Percentiles rank a stretch among this genome's conserved stretches.
These are phyloP conservation scores for Lipomyces starkeyi DNA, from an alignment of 805 yeast genomes.

Conservation along the genomic window DNA sequence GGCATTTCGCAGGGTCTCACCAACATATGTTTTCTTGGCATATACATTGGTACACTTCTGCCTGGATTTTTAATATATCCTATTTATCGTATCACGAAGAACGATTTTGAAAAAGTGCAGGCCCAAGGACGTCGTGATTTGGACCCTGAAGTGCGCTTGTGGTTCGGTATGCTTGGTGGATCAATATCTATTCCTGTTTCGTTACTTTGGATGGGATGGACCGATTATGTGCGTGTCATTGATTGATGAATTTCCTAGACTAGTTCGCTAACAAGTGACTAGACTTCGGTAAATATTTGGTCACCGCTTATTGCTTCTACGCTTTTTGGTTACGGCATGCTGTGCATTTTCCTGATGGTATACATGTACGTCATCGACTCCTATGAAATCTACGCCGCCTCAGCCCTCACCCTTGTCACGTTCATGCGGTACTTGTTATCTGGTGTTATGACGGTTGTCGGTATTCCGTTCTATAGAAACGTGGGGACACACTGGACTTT, in stretches of 20 bases:
- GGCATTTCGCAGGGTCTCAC: slow-evolving; percentile 45
- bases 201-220: slow-evolving; percentile 60
- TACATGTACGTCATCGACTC: slow-evolving; percentile 52
- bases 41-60: slow-evolving; percentile 26
- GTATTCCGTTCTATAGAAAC: slow-evolving; percentile 57
- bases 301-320: slow-evolving; percentile 66
- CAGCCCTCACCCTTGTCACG: slow-evolving; percentile 83
- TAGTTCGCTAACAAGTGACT: neutral
- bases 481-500: slow-evolving; percentile 57
- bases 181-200: slow-evolving; percentile 55
- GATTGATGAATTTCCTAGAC: neutral
- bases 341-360: slow-evolving; percentile 50
- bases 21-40: slow-evolving; percentile 25
- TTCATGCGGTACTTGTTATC: slow-evolving; percentile 58
- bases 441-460: slow-evolving; percentile 61
- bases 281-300: slow-evolving; percentile 32
- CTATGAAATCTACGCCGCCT: slow-evolving; percentile 62
- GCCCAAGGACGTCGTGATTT: slow-evolving; percentile 24
- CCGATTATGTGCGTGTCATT: slow-evolving; percentile 51
- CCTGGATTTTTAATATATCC: slow-evolving; percentile 25
- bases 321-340: slow-evolving; percentile 48
- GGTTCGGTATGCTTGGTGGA: slow-evolving; percentile 58
- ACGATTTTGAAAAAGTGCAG: slow-evolving; percentile 15
- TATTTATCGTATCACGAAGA: slow-evolving; percentile 22
- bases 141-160: slow-evolving; percentile 58